Percentiles rank a stretch among this genome's conserved stretches.
These are phyloP conservation scores for Boletus rubescentipes DNA, from an alignment of 768 basidiomycete genomes.

Conservation along the genomic window DNA sequence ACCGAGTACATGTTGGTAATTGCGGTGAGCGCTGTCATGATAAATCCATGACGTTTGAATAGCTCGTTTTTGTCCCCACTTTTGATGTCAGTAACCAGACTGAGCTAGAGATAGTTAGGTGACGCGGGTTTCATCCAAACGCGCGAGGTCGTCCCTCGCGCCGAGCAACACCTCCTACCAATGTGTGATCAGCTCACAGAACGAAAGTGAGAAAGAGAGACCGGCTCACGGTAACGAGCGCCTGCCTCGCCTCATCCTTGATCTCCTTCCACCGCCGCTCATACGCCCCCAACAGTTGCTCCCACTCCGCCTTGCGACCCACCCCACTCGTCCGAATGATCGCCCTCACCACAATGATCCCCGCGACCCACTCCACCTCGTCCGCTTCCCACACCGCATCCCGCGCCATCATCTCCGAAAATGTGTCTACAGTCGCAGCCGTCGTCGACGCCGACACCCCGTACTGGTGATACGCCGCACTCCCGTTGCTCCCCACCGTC, in stretches of 20 bases:
- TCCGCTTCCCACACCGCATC: constrained; percentile 66
- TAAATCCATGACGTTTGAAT: not conserved
- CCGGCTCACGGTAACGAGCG: constrained; percentile 52
- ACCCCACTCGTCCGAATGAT: constrained; percentile 55
- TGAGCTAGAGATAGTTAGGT: too few relatives aligned
- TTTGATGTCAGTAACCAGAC: constrained; percentile 2
- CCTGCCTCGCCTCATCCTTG: constrained; percentile 63
- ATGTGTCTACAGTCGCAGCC: constrained; percentile 40
- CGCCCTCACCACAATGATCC: constrained; percentile 55
- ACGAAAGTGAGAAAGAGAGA: not conserved
- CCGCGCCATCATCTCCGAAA: constrained; percentile 60
- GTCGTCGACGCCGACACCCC: constrained; percentile 18
- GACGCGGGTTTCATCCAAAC: constrained; percentile 36
- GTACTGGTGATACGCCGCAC: constrained; percentile 34
- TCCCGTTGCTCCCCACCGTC: constrained; percentile 4
- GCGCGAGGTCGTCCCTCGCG: constrained; percentile 54
- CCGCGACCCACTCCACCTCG: constrained; percentile 69
- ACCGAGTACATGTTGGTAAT: constrained; percentile 1
- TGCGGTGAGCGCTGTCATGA: not conserved
- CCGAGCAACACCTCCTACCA: constrained; percentile 49
- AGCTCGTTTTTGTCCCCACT: not conserved
- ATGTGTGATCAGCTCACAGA: not conserved
- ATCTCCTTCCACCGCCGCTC: constrained; percentile 72
- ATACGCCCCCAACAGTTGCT: constrained; percentile 53
- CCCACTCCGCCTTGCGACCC: constrained; percentile 54